phyloP scores from a whole-genome alignment of 441 rosid species.

The Corymbia citriodora region DNA sequence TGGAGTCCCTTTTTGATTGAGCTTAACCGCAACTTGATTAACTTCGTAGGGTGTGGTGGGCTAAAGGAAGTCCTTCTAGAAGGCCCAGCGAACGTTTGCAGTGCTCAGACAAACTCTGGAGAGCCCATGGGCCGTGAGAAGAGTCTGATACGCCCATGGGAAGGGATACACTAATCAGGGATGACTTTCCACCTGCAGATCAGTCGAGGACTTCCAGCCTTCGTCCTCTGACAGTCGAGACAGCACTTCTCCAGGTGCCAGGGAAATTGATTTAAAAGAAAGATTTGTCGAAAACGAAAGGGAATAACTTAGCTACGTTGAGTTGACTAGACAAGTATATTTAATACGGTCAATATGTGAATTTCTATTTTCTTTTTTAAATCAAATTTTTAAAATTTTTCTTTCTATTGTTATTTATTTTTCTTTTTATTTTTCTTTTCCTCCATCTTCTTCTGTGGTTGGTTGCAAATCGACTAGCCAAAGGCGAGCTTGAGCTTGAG shows the following conservation, averaged over 20 bases:
- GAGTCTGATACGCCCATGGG: background rate
- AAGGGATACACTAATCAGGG: background rate
- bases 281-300: too few relatives aligned
- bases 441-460: rapidly evolving
- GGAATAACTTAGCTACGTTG: too few relatives aligned
- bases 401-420: too few relatives aligned
- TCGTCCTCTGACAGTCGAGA: background rate
- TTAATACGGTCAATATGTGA: too few relatives aligned
- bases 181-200: background rate
- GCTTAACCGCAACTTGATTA: background rate
- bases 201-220: background rate
- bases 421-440: too few relatives aligned
- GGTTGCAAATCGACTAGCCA: rapidly evolving
- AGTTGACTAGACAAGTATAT: too few relatives aligned
- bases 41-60: rapidly evolving
- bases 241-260: too few relatives aligned
- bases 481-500: rapidly evolving
- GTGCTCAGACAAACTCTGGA: background rate
- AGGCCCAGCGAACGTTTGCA: background rate
- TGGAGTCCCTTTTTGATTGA: background rate
- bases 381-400: too few relatives aligned
- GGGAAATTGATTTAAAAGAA: too few relatives aligned
- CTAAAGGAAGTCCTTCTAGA: background rate
- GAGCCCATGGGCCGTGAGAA: background rate
- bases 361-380: too few relatives aligned